A percentile compares a stretch with the other conserved stretches of the same genome.
phyloP scores from a whole-genome alignment of 2,329 filamentous ascomycete genomes.

The Coniochaeta hoffmannii region DNA sequence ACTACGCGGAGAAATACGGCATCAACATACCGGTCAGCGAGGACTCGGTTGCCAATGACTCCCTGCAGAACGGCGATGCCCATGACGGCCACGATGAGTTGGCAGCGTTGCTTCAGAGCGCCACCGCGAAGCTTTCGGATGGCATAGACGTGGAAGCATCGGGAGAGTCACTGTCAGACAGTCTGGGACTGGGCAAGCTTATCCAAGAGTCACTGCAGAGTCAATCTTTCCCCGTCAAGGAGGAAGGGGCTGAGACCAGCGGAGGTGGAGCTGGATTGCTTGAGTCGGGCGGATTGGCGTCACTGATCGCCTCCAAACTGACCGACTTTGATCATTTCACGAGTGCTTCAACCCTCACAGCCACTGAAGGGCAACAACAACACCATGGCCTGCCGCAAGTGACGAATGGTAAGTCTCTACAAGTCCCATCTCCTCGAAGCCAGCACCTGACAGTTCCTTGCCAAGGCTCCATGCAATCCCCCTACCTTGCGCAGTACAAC shows the following conservation, averaged over 20 bases:
- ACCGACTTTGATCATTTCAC: neutral
- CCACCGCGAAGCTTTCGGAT: neutral
- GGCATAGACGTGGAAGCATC: neutral
- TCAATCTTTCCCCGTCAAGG: neutral
- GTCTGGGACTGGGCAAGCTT: constrained; percentile 10
- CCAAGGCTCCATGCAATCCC: neutral
- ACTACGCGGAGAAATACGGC: constrained; percentile 29
- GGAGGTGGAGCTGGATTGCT: constrained; percentile 4
- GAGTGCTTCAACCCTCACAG: neutral
- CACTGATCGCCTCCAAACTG: constrained; percentile 17
- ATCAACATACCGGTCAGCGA: constrained; percentile 27
- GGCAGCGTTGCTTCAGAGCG: constrained; percentile 1
- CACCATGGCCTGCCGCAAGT: neutral
- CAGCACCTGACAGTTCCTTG: neutral
- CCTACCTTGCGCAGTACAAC: constrained; percentile 10
- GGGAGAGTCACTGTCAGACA: constrained; percentile 3
- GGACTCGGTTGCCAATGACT: constrained; percentile 15
- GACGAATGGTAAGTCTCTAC: neutral
- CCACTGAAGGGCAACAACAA: neutral
- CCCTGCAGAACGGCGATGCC: neutral
- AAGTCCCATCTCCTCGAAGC: too few species aligned
- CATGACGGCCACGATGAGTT: constrained; percentile 1
- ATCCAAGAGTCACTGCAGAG: constrained; percentile 15
- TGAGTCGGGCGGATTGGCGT: constrained; percentile 17
- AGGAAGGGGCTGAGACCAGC: neutral